Conservation (phyloP, 1,284 basidiomycete genomes). For the Ustilago loliicola region DNA sequence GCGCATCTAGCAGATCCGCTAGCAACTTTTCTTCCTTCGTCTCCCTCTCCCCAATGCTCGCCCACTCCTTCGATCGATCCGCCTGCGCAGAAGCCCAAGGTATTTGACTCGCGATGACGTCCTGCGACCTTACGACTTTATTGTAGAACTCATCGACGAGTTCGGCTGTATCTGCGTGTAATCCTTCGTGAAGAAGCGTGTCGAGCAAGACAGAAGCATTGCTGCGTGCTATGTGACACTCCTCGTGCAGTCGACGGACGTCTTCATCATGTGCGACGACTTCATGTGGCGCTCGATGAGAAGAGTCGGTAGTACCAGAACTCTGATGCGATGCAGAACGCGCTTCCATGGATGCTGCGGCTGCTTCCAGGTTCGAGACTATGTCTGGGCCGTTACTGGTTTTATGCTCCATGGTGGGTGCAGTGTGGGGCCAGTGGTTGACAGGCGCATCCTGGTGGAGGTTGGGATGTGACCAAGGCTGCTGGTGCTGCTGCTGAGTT, state of each 20-base stretch:
- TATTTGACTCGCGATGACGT: constrained; percentile 54
- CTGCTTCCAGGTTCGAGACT: constrained; percentile 36
- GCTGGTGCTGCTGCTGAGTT: constrained; percentile 10
- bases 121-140: constrained; percentile 48
- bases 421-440: neutral
- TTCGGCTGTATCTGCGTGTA: constrained; percentile 24
- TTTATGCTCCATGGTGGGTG: neutral
- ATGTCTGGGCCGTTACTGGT: constrained; percentile 10
- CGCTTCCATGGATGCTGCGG: constrained; percentile 25
- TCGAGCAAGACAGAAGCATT: constrained; percentile 55
- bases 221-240: constrained; percentile 56
- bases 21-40: constrained; percentile 52
- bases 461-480: constrained; percentile 2
- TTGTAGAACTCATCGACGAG: constrained; percentile 48
- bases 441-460: neutral
- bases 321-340: constrained; percentile 15
- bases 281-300: constrained; percentile 1
- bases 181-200: constrained; percentile 40
- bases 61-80: constrained; percentile 23
- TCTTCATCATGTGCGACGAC: constrained; percentile 44
- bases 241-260: constrained; percentile 56
- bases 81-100: constrained; percentile 60
- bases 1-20: constrained; percentile 58
- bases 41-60: constrained; percentile 13
- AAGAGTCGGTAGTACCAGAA: neutral